Evolutionary conservation across 768 basidiomycete species (phyloP), one percentile per base, ranked within the genome.

Genomic region (Psilocybe azurescens): DNA sequence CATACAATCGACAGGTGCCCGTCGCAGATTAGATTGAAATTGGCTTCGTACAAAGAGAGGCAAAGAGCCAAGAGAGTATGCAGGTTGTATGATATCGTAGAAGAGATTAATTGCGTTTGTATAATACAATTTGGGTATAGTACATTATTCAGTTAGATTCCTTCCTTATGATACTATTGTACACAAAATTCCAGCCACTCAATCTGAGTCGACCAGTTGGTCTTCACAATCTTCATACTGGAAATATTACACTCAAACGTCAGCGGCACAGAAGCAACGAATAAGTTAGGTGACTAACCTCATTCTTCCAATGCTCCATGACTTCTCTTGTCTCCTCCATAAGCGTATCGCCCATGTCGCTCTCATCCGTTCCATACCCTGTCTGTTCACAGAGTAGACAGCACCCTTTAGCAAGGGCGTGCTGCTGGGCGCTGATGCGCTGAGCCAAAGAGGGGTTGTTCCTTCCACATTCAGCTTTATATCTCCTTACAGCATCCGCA

Each of bases 371-470:
- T 0, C 81, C 81, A 67, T 72, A 82, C 0, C 81, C 81, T 0
- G 81, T 81, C 65, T 83, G 81, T 65, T 83, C 81, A 51, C 76
- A 79, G 14, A 83, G 70, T 61, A 81, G 68, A 60, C 81, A 83
- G 56, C 79, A 80, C 1, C 75, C 76, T 52, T 75, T 73, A 1
- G 77, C 76, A 14, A 83, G 69, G 4, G 70, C 72, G 47, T 78
- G 72, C 60, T 81, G 79, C 58, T 76, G 78, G 2, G 69, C 62
- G 20, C 75, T 77, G 41, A 83, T 77, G 10, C 70, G 65, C 33
- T 65, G 66, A 0, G 79, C 78, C 56, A 78, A 61, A 20, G 69
- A 70, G 30, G 66, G 50, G 44, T 74, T 75, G 39, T 73, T 75
- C 52, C 74, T 68, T 10, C 72, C 71, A 48, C 76, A 74, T 55